Percentiles rank a stretch among this genome's conserved stretches.
phyloP scores from a whole-genome alignment of 768 basidiomycete species.

The Lenzites betulinus region DNA sequence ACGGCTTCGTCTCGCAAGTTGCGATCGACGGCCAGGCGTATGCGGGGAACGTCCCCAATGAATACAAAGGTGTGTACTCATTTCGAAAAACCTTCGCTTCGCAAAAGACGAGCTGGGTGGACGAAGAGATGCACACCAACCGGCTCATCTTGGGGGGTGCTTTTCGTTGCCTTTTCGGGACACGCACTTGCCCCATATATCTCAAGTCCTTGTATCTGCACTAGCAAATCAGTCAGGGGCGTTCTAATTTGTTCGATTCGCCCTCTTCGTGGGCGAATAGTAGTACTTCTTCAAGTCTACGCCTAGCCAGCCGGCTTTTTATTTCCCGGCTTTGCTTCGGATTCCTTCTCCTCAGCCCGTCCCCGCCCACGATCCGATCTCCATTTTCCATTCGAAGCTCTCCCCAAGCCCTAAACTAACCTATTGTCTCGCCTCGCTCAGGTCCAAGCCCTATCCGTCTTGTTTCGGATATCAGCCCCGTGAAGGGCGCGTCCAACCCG shows the following conservation, averaged over 20 bases:
- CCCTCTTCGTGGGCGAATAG: background rate
- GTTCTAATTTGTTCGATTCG: background rate
- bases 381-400: background rate
- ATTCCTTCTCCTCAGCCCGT: background rate
- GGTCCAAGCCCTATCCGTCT: slow-evolving; percentile 47
- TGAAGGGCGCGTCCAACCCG: slow-evolving; percentile 59
- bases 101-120: no score
- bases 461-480: slow-evolving; percentile 45
- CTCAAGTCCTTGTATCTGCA: no score
- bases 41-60: slow-evolving; percentile 45
- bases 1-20: slow-evolving; percentile 47
- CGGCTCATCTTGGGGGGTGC: no score
- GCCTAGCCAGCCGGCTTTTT: background rate
- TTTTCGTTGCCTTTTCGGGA: no score
- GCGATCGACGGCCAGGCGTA: slow-evolving; percentile 47
- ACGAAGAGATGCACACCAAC: no score
- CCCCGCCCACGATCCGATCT: background rate
- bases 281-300: background rate
- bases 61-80: slow-evolving; percentile 31
- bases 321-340: background rate
- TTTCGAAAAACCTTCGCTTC: no score
- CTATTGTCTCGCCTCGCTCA: slow-evolving; percentile 8
- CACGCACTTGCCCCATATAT: no score
- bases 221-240: no score
- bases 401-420: background rate